phyloP scores from a whole-genome alignment of 1,284 basidiomycete genomes.

The Marasmius oreades region DNA sequence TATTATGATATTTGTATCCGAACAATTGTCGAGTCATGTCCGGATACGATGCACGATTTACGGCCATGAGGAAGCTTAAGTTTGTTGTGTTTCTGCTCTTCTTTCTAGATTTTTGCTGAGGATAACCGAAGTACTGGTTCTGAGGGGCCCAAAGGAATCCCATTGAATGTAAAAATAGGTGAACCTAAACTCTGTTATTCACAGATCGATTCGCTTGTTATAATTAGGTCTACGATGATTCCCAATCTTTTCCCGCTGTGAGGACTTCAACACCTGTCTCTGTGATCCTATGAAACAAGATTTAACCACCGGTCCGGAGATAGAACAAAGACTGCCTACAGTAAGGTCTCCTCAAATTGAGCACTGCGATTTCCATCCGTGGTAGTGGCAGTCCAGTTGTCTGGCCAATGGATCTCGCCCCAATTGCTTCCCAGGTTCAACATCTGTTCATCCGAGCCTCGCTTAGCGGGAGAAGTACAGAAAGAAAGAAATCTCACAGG shows the following conservation, averaged over 20 bases:
- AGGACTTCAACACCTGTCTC: conserved; percentile 89
- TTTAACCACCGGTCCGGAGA: conserved; percentile 4
- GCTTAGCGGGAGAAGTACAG: conserved; percentile 11
- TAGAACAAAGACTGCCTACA: conserved; percentile 50
- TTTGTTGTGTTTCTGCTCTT: no score
- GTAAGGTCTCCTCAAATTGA: conserved; percentile 90
- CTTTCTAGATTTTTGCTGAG: no score
- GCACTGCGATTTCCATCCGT: conserved; percentile 86
- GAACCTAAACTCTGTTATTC: no score
- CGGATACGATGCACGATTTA: no score
- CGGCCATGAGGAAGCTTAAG: no score
- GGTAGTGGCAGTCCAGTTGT: conserved; percentile 94
- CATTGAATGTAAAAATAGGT: no score
- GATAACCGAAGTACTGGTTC: no score
- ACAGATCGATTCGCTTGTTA: no score
- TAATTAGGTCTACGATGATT: conserved; percentile 18
- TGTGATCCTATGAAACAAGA: conserved; percentile 65
- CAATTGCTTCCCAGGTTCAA: conserved; percentile 81
- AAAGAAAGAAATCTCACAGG: conserved; percentile 47
- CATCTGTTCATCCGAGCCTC: conserved; percentile 56
- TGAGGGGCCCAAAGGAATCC: no score
- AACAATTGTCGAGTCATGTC: not conserved
- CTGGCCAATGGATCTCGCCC: conserved; percentile 79
- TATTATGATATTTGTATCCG: no score
- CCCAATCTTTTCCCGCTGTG: conserved; percentile 56